phyloP scores from a whole-genome alignment of 306 rosid species.

The Macrotyloma uniflorum region DNA sequence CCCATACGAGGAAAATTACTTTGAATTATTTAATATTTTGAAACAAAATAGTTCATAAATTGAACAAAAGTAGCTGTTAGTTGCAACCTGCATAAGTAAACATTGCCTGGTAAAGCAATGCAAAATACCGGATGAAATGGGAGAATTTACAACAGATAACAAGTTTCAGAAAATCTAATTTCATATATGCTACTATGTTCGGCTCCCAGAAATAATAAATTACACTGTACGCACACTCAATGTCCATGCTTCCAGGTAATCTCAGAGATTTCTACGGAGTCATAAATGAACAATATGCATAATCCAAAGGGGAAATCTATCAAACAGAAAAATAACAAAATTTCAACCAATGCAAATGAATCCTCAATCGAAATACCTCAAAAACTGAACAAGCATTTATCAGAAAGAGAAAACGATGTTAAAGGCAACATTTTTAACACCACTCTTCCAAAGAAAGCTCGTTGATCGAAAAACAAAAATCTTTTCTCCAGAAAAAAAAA shows the following conservation, averaged over 20 bases:
- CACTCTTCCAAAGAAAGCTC: not conserved
- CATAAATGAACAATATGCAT: not conserved
- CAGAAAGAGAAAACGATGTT: not conserved
- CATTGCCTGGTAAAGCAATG: conserved; percentile 7
- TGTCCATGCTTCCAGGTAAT: conserved; percentile 13
- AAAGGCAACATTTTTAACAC: conserved; percentile 24
- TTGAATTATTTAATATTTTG: not conserved
- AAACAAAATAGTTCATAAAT: not conserved
- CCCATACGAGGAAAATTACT: not conserved
- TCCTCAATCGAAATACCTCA: conserved; percentile 9
- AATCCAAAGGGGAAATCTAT: not conserved
- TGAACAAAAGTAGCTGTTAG: not conserved
- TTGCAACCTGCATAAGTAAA: not conserved
- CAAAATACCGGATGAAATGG: not conserved
- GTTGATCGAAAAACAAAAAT: conserved; percentile 3
- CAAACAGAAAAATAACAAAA: not conserved
- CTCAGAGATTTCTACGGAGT: conserved; percentile 6
- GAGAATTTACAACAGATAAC: conserved; percentile 16
- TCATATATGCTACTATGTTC: conserved; percentile 18
- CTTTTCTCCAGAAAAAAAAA: conserved; percentile 19
- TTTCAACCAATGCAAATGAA: conserved; percentile 1
- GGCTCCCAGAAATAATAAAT: conserved; percentile 10
- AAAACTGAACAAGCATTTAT: conserved; percentile 31
- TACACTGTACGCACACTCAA: conserved; percentile 5
- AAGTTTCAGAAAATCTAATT: conserved; percentile 6